A percentile compares a stretch with the other conserved stretches of the same genome.
Evolutionary conservation across 805 yeast species (phyloP).

Genomic region (Kockiozyma suomiensis): DNA sequence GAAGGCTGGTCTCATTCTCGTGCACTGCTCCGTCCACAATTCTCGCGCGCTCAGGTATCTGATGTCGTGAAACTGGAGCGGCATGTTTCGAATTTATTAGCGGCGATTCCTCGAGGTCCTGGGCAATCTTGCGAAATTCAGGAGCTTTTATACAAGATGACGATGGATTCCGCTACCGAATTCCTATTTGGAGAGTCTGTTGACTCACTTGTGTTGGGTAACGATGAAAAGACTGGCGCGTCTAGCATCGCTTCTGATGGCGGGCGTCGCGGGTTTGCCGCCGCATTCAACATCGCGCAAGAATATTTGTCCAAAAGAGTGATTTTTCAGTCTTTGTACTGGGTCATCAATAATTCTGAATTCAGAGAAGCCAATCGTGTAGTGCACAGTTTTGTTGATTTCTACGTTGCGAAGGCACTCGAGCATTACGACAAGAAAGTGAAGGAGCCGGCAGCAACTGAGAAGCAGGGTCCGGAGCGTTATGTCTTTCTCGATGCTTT

Average conservation of each 20-base stretch:
- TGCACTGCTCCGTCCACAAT: constrained; percentile 45
- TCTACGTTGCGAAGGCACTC: constrained; percentile 48
- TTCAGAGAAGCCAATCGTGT: constrained; percentile 42
- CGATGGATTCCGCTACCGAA: constrained; percentile 44
- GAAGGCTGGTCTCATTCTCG: constrained; percentile 45
- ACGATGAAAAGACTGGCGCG: constrained; percentile 3
- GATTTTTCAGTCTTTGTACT: constrained; percentile 34
- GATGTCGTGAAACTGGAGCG: constrained; percentile 36
- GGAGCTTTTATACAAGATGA: constrained; percentile 39
- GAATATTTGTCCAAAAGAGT: constrained; percentile 29
- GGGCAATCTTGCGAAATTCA: constrained; percentile 38
- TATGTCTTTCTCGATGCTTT: constrained; percentile 54
- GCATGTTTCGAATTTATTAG: constrained; percentile 39
- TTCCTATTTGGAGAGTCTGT: constrained; percentile 43
- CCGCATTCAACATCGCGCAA: constrained; percentile 36
- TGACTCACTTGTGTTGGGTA: constrained; percentile 31
- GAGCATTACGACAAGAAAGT: constrained; percentile 35
- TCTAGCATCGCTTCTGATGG: constrained; percentile 21
- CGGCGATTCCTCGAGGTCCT: constrained; percentile 14
- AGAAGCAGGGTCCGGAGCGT: constrained; percentile 30
- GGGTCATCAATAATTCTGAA: constrained; percentile 34
- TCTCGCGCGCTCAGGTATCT: constrained; percentile 40
- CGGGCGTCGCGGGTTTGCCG: constrained; percentile 32
- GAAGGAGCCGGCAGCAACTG: constrained; percentile 34
- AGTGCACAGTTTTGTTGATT: constrained; percentile 46